These are phyloP conservation scores for Nigrograna mackinnonii DNA, from an alignment of 2,329 filamentous ascomycete species.

Conservation along the genomic window DNA sequence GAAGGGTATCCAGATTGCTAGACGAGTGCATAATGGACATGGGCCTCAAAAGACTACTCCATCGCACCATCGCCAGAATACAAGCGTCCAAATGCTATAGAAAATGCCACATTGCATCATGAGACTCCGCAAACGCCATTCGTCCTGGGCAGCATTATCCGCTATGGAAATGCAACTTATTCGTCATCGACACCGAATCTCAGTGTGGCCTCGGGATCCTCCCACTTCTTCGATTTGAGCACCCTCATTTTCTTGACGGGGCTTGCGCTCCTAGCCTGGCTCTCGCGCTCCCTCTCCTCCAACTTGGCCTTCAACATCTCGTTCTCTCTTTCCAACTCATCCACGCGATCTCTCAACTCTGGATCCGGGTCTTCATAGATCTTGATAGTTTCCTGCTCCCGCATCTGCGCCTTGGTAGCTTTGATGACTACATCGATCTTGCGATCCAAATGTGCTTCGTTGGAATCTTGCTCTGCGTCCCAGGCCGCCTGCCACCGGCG, in stretches of 20 bases:
- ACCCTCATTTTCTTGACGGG: constrained; percentile 55
- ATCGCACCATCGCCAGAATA: no score
- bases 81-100: no score
- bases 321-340: constrained; percentile 51
- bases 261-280: constrained; percentile 39
- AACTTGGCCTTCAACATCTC: constrained; percentile 40
- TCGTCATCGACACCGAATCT: constrained; percentile 7
- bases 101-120: no score
- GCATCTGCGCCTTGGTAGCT: constrained; percentile 48
- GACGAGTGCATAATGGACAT: no score
- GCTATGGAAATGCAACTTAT: no score
- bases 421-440: constrained; percentile 78
- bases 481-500: constrained; percentile 79
- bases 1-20: no score
- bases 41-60: no score
- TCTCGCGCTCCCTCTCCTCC: constrained; percentile 45
- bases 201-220: constrained; percentile 34
- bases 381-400: constrained; percentile 36
- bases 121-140: no score
- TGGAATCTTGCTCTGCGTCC: constrained; percentile 74
- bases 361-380: constrained; percentile 47
- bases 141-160: no score
- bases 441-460: constrained; percentile 83
- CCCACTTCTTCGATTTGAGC: constrained; percentile 54
- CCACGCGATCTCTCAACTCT: constrained; percentile 38